Conservation (phyloP, 2,329 filamentous ascomycete species). For the Cordyceps farinosa region DNA sequence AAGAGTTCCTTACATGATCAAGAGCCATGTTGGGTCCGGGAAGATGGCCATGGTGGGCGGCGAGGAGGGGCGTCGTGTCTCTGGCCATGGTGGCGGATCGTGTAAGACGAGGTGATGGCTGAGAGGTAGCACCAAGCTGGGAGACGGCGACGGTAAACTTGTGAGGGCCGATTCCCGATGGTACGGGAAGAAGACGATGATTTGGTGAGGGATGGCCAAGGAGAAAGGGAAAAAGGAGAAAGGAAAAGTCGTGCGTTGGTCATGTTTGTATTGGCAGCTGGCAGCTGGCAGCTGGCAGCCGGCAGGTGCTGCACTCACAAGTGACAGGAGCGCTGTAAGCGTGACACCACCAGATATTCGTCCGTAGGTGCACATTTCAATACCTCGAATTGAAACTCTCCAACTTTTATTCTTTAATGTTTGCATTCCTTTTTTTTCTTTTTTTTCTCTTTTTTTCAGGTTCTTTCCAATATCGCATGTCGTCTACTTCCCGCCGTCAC, state of each 20-base stretch:
- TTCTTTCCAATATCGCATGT: neutral
- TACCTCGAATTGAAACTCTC: too few species aligned
- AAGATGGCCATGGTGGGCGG: constrained; percentile 26
- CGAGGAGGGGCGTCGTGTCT: constrained; percentile 36
- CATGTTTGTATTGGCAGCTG: constrained; percentile 1
- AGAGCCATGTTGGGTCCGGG: constrained; percentile 33
- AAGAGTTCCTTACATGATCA: constrained; percentile 32
- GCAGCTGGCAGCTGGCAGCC: neutral
- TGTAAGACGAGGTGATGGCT: neutral
- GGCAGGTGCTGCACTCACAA: neutral
- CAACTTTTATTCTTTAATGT: too few species aligned
- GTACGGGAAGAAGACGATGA: neutral
- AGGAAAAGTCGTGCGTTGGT: neutral
- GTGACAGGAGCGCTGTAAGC: neutral
- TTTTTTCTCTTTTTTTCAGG: neutral
- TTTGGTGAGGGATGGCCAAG: neutral
- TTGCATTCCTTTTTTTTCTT: neutral
- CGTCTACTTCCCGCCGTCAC: neutral
- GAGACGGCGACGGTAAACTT: constrained; percentile 15
- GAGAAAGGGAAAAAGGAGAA: neutral
- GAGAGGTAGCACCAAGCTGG: constrained; percentile 8
- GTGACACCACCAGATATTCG: neutral
- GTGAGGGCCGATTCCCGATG: neutral
- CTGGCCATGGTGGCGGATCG: constrained; percentile 22
- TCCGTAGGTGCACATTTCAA: neutral